Evolutionary conservation across 495 filamentous ascomycete genomes (phyloP).

Genomic region (Lasiosphaeria ovina): DNA sequence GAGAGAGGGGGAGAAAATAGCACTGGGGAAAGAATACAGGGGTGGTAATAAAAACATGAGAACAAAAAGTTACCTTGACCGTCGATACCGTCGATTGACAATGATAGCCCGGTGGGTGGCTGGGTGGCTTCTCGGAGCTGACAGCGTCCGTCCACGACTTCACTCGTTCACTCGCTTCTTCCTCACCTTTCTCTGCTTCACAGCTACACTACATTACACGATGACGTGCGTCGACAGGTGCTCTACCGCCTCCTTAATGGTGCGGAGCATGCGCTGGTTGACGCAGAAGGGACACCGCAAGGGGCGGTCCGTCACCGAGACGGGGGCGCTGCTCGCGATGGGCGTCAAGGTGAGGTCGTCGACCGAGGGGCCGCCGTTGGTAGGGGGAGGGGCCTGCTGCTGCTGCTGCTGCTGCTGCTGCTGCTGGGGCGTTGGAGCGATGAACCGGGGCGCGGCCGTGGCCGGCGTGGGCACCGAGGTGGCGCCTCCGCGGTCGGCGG

Average conservation of each 20-base stretch:
- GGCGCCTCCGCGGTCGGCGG: background rate
- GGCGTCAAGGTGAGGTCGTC: conserved; percentile 50
- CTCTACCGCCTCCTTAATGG: conserved; percentile 57
- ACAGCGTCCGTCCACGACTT: no score
- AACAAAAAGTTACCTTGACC: background rate
- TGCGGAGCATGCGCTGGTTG: conserved; percentile 56
- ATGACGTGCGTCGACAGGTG: conserved; percentile 59
- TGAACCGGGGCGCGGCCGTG: conserved; percentile 16
- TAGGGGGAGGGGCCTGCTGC: background rate
- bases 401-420: background rate
- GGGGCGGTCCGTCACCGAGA: conserved; percentile 46
- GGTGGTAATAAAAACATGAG: background rate
- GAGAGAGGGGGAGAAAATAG: no score
- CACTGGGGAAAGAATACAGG: background rate
- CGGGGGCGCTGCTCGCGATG: conserved; percentile 43
- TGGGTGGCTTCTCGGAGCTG: no score
- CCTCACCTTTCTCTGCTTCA: background rate
- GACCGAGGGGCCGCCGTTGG: conserved; percentile 8
- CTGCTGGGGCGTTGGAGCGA: conserved; percentile 17
- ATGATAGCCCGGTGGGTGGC: no score
- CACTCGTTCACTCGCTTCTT: background rate
- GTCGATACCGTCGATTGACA: no score
- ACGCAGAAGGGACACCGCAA: conserved; percentile 56
- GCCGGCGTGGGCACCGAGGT: background rate
- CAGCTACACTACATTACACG: conserved; percentile 30